Percentiles rank a stretch among this genome's conserved stretches.
phyloP scores from a whole-genome alignment of 768 basidiomycete genomes.

The Porphyrellus cyaneotinctus region DNA sequence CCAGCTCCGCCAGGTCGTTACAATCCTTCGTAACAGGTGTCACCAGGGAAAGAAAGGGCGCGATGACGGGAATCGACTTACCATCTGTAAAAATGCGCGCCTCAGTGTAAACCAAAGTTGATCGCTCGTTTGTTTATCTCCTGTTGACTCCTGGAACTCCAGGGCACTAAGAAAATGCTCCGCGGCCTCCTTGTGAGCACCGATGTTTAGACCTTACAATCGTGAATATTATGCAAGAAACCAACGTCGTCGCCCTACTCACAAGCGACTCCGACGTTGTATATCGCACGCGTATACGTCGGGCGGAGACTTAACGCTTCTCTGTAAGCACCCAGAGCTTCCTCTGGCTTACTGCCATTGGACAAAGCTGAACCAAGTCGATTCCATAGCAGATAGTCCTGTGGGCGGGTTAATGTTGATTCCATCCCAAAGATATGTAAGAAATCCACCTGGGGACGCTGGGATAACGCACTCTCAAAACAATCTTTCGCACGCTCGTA shows the following conservation, averaged over 20 bases:
- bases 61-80: constrained; percentile 21
- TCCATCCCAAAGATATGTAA: neutral
- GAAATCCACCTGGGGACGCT: constrained; percentile 60
- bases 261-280: constrained; percentile 98
- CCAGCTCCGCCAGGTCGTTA: constrained; percentile 73
- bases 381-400: constrained; percentile 97
- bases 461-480: constrained; percentile 81
- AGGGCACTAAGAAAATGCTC: constrained; percentile 92
- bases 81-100: constrained; percentile 78
- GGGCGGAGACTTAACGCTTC: constrained; percentile 88
- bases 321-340: constrained; percentile 85
- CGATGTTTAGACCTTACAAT: constrained; percentile 83
- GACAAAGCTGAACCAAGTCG: constrained; percentile 90
- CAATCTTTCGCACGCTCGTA: constrained; percentile 92
- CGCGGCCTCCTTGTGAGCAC: constrained; percentile 90
- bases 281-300: constrained; percentile 95
- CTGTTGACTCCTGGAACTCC: constrained; percentile 67
- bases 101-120: constrained; percentile 90
- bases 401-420: neutral
- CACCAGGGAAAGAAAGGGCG: neutral
- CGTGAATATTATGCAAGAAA: constrained; percentile 4
- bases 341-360: constrained; percentile 92
- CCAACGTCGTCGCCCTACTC: constrained; percentile 31
- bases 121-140: constrained; percentile 65
- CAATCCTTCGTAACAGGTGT: constrained; percentile 52